Evolutionary conservation across 345 rosid species (phyloP).

Genomic region (Psidium guajava): DNA sequence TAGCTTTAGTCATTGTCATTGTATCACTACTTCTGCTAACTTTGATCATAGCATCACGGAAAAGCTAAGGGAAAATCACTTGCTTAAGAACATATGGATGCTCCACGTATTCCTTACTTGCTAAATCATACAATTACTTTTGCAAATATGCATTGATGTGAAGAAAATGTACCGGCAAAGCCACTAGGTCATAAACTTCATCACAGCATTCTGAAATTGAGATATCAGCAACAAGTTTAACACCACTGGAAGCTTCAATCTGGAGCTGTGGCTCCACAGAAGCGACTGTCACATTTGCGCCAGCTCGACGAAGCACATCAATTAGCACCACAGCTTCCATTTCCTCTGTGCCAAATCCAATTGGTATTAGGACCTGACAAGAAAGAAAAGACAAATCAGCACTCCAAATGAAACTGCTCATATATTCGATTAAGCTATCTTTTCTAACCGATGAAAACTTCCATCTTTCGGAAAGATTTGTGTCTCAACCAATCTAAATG

Average conservation of each 20-base stretch:
- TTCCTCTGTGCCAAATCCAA: constrained; percentile 86
- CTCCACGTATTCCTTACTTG: not conserved
- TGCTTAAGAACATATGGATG: not conserved
- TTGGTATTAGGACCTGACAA: constrained; percentile 69
- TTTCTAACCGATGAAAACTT: not conserved
- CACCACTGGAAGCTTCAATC: constrained; percentile 69
- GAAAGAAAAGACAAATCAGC: not conserved
- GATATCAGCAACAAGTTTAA: constrained; percentile 66
- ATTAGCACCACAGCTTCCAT: constrained; percentile 81
- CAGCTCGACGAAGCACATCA: constrained; percentile 80
- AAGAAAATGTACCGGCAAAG: constrained; percentile 41
- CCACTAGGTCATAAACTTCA: constrained; percentile 73
- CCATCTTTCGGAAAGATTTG: not conserved
- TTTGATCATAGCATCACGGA: not conserved
- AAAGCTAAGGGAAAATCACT: not conserved
- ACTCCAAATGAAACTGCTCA: not conserved
- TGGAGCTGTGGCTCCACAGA: constrained; percentile 83
- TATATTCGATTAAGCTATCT: not conserved
- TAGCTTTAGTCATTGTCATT: not conserved
- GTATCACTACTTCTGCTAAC: not conserved
- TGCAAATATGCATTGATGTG: not conserved
- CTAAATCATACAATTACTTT: not conserved
- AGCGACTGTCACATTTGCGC: constrained; percentile 78
- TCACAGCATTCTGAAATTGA: constrained; percentile 47
- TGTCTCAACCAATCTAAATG: not conserved